A percentile compares a stretch with the other conserved stretches of the same genome.
These are phyloP conservation scores for Nemania diffusa DNA, from an alignment of 2,329 filamentous ascomycete genomes.

Conservation along the genomic window DNA sequence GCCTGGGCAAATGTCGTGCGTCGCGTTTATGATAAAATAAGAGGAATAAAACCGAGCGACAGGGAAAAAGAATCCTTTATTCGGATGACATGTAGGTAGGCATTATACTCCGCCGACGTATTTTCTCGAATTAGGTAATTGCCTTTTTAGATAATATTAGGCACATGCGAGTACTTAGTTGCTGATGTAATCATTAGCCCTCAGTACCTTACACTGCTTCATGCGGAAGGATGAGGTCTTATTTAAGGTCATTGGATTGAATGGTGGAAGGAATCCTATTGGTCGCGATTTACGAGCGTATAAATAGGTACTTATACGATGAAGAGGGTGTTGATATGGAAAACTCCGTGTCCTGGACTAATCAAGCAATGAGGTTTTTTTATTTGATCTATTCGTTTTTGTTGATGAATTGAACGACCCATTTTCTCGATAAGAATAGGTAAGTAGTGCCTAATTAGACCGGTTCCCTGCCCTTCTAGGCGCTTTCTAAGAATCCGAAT, in stretches of 20 bases:
- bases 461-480: background rate
- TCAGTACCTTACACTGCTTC: background rate
- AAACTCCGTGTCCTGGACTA: background rate
- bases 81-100: background rate
- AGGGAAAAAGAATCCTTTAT: background rate
- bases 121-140: background rate
- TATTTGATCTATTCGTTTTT: background rate
- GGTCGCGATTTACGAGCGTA: background rate
- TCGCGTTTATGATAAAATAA: background rate
- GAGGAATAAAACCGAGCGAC: background rate
- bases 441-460: background rate
- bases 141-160: background rate
- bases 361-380: background rate
- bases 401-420: background rate
- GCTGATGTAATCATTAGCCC: background rate
- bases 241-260: background rate
- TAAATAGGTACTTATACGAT: background rate
- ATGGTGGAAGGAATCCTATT: background rate
- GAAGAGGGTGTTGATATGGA: background rate
- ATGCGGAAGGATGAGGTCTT: background rate
- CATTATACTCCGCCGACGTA: background rate
- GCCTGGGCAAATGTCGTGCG: too few species aligned
- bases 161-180: background rate
- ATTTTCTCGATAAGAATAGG: constrained; percentile 9
- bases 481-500: background rate